Percentiles rank a stretch among this genome's conserved stretches.
Conservation (phyloP, 2,329 filamentous ascomycete species). For the Calonectria pseudoturangicola region DNA sequence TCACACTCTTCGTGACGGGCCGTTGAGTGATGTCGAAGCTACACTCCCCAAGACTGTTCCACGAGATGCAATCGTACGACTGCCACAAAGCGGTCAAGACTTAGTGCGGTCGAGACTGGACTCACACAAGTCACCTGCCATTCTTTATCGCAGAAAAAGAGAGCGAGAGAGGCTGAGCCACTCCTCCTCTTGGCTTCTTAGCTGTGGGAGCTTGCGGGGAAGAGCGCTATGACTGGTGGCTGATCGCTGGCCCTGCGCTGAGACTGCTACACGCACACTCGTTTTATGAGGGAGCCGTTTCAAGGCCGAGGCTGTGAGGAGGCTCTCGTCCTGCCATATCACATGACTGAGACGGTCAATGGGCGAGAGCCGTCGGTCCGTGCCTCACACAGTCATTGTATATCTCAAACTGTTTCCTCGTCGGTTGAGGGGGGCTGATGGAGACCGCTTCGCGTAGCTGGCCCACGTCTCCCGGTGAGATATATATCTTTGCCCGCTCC, state of each 20-base stretch:
- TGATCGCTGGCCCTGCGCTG: neutral
- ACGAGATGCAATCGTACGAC: too few species aligned
- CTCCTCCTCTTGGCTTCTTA: too few species aligned
- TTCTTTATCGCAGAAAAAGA: too few species aligned
- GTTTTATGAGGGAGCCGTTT: neutral
- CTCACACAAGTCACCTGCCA: too few species aligned
- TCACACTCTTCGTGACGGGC: too few species aligned
- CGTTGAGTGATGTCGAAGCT: too few species aligned
- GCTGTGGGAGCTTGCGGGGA: neutral
- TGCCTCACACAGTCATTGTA: neutral
- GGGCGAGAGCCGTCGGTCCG: neutral
- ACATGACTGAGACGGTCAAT: neutral
- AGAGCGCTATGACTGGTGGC: neutral
- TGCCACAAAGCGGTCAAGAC: too few species aligned
- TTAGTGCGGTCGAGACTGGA: too few species aligned
- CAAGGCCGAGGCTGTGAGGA: neutral
- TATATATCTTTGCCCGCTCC: slow-evolving; percentile 14
- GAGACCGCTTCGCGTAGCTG: neutral
- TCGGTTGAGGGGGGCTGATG: neutral
- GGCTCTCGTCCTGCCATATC: neutral
- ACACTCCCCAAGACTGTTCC: too few species aligned
- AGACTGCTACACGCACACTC: neutral
- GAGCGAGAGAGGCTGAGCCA: too few species aligned
- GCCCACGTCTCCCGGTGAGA: neutral
- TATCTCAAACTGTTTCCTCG: slow-evolving; percentile 10